Conservation (phyloP, 768 basidiomycete species). For the Suillus weaverae region DNA sequence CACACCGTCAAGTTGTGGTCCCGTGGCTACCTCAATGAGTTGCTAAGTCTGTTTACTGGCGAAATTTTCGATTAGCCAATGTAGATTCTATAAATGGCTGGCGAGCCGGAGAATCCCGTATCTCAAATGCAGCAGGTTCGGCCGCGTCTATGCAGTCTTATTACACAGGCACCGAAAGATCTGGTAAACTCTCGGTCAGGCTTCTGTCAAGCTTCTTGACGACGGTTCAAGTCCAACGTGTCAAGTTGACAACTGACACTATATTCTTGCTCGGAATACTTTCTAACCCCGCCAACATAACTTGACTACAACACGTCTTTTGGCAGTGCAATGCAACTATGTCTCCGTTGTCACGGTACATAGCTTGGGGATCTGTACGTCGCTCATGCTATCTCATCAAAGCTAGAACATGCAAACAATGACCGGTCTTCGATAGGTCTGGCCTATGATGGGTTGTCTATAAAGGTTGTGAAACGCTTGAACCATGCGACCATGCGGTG, state of each 20-base stretch:
- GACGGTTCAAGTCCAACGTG: background rate
- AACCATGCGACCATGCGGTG: slow-evolving; percentile 47
- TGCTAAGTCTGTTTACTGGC: no score
- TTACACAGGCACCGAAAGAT: background rate
- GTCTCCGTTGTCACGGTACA: background rate
- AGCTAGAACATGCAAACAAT: background rate
- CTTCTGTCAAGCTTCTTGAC: background rate
- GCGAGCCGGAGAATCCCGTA: no score
- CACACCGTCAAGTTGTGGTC: no score
- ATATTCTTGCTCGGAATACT: background rate
- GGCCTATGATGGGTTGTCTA: slow-evolving; percentile 13
- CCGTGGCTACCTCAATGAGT: no score
- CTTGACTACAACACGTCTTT: background rate
- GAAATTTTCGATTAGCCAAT: no score
- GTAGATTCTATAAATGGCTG: no score
- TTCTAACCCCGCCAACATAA: background rate
- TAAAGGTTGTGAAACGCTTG: slow-evolving; percentile 4
- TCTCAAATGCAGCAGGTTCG: no score
- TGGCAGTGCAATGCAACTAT: background rate
- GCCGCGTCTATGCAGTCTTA: no score
- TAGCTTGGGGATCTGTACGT: background rate
- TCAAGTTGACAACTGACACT: background rate
- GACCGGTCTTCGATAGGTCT: background rate
- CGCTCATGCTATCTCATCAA: background rate
- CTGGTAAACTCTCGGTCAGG: background rate